phyloP scores from a whole-genome alignment of 164 flowering plant genomes.

The Dillenia turbinata region DNA sequence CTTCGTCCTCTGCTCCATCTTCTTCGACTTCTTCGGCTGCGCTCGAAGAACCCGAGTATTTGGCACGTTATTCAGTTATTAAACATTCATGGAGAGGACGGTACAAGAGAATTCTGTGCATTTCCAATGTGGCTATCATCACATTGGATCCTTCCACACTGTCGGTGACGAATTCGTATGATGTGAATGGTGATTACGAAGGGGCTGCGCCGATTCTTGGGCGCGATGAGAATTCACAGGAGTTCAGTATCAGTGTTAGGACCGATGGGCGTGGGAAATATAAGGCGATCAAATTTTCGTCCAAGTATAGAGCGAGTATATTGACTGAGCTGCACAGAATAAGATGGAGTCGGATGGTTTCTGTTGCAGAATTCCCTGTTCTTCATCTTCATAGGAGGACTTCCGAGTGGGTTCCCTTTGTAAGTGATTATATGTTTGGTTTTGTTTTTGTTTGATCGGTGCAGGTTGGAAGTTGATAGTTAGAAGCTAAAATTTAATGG shows the following conservation, averaged over 20 bases:
- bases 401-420: conserved; percentile 79
- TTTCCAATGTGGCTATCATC: conserved; percentile 48
- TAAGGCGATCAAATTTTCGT: conserved; percentile 79
- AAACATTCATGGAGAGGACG: conserved; percentile 99
- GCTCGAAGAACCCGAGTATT: conserved; percentile 86
- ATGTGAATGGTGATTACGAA: conserved; percentile 65
- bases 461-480: too few relatives aligned
- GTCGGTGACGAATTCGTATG: conserved; percentile 79
- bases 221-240: conserved; percentile 71
- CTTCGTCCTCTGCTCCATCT: conserved; percentile 10
- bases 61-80: conserved; percentile 74
- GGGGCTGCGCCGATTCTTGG: conserved; percentile 69
- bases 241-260: conserved; percentile 76
- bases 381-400: conserved; percentile 73
- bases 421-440: conserved; percentile 37
- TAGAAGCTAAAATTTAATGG: too few relatives aligned
- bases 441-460: too few relatives aligned
- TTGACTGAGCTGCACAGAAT: conserved; percentile 81
- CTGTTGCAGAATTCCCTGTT: conserved; percentile 76
- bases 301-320: conserved; percentile 74
- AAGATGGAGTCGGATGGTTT: conserved; percentile 41
- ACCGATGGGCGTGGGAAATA: conserved; percentile 91
- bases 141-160: conserved; percentile 86
- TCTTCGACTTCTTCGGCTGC: conserved; percentile 24
- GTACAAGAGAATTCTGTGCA: conserved; percentile 87